Evolutionary conservation across 768 basidiomycete genomes (phyloP).

Genomic region (Cyathus striatus): DNA sequence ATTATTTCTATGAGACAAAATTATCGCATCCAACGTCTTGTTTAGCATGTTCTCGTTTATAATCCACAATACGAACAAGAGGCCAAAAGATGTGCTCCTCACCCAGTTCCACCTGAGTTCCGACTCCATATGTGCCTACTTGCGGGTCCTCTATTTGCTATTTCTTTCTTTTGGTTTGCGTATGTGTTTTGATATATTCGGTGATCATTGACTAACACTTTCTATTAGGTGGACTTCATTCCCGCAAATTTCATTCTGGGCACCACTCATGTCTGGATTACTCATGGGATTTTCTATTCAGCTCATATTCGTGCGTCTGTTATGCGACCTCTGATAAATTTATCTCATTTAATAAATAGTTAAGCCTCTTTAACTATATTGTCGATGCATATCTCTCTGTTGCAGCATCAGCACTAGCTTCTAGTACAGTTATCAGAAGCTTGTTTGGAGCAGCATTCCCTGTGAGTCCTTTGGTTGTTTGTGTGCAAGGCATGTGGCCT

Average conservation of each 20-base stretch:
- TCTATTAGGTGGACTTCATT: slow-evolving; percentile 51
- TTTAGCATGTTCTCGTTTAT: slow-evolving; percentile 41
- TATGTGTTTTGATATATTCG: slow-evolving; percentile 15
- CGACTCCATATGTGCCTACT: slow-evolving; percentile 45
- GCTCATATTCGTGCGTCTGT: slow-evolving; percentile 45
- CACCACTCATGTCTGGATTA: slow-evolving; percentile 44
- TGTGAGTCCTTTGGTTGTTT: slow-evolving; percentile 15
- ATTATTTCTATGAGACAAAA: neutral
- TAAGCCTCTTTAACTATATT: slow-evolving; percentile 54
- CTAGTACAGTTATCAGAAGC: slow-evolving; percentile 47
- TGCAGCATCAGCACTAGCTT: slow-evolving; percentile 54
- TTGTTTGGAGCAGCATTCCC: slow-evolving; percentile 50
- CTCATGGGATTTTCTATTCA: slow-evolving; percentile 49
- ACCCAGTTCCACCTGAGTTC: slow-evolving; percentile 56
- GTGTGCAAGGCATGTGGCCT: slow-evolving; percentile 1
- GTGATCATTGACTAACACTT: slow-evolving; percentile 3
- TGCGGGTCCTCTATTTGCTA: slow-evolving; percentile 44
- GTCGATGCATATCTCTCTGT: slow-evolving; percentile 53
- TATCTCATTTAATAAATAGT: too few species aligned
- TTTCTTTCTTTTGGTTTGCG: slow-evolving; percentile 65
- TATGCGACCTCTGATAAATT: too few species aligned
- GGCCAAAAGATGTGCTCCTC: slow-evolving; percentile 36
- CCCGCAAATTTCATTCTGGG: slow-evolving; percentile 46
- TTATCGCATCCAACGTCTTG: neutral
- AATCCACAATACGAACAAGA: slow-evolving; percentile 45